Evolutionary conservation across 2,329 filamentous ascomycete genomes (phyloP), one percentile per base, ranked within the genome.

Genomic region (Ophiostoma angusticollis): DNA sequence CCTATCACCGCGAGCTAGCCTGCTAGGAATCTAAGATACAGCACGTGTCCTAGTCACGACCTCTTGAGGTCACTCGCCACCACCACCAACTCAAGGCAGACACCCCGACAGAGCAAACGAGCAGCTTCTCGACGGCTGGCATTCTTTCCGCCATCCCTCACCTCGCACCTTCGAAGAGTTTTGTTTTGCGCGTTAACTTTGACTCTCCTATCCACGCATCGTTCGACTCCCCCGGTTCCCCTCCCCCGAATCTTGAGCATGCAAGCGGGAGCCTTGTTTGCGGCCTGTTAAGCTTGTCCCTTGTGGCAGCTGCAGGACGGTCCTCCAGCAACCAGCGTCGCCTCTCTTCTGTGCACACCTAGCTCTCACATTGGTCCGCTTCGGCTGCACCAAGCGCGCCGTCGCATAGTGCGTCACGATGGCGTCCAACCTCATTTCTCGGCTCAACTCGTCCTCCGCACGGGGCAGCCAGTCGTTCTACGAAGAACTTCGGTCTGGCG

Each of bases 351-450:
- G 6, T 28, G 11, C 11, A 7, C 25, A 5, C 25, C 11, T 13
- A 6, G 11, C 5, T 13, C 11, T 13, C 25, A 28, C 11, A n/a
- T 18, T 21, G 13, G 17, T 21, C n/a, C 14, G 9, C 27, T 28
- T 36, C 6, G 25, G 11, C 6, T 28, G 5, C 11, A 13, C 6
- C 25, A n/a, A 28, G 11, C 5, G 11, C 25, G 11, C n/a, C 12
- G 25, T 28, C 25, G 25, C 46, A 27, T 46, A 14, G 13, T n/a
- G 14, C 13, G 29, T 16, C 13, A 12, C 37, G 35, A 71, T 70
- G 65, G 52, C 66, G 35, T 60, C 61, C 37, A 68, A 67, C 38
- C 53, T 68, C 35, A 67, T 72, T 47, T 64, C 65, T 18, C 63
- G 59, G 39, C 56, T 68, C 27, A 56, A 54, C 23, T 54, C 58